Evolutionary conservation across 208 protist genomes (phyloP).

Genomic region (Trypanosoma caninum): DNA sequence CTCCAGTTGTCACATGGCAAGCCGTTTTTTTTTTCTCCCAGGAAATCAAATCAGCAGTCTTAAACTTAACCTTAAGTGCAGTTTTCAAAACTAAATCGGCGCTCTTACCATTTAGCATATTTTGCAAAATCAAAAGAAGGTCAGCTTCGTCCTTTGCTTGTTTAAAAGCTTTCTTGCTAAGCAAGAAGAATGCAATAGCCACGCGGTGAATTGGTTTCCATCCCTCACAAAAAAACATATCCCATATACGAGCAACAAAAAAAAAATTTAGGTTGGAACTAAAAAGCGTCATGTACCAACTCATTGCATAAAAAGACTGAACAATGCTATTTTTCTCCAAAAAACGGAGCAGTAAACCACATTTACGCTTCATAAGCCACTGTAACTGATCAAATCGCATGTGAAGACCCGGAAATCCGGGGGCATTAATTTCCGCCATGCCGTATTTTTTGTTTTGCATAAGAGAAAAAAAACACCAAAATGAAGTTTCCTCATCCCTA

Average conservation of each 20-base stretch:
- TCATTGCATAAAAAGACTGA: constrained; percentile 59
- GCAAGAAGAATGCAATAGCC: constrained; percentile 68
- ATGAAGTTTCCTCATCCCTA: constrained; percentile 77
- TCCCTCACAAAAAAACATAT: constrained; percentile 91
- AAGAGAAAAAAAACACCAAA: constrained; percentile 80
- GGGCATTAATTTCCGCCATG: constrained; percentile 57
- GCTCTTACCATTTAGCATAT: constrained; percentile 63
- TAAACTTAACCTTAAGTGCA: constrained; percentile 70
- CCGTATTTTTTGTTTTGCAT: constrained; percentile 72
- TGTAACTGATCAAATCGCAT: constrained; percentile 66
- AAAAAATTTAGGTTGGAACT: constrained; percentile 79
- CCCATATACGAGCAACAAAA: constrained; percentile 83
- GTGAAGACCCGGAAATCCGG: constrained; percentile 77
- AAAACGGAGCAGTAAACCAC: constrained; percentile 36
- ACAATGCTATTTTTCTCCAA: constrained; percentile 30
- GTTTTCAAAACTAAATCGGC: constrained; percentile 41
- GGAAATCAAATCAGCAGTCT: constrained; percentile 34
- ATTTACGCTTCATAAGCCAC: constrained; percentile 46
- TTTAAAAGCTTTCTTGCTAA: constrained; percentile 50
- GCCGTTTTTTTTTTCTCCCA: constrained; percentile 14
- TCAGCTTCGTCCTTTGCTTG: constrained; percentile 37
- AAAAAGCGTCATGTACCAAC: constrained; percentile 90
- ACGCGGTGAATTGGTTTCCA: constrained; percentile 90
- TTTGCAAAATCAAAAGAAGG: constrained; percentile 53
- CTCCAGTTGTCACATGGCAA: not conserved